These are phyloP conservation scores for Alternaria rosae DNA, from an alignment of 2,329 filamentous ascomycete genomes.

Conservation along the genomic window DNA sequence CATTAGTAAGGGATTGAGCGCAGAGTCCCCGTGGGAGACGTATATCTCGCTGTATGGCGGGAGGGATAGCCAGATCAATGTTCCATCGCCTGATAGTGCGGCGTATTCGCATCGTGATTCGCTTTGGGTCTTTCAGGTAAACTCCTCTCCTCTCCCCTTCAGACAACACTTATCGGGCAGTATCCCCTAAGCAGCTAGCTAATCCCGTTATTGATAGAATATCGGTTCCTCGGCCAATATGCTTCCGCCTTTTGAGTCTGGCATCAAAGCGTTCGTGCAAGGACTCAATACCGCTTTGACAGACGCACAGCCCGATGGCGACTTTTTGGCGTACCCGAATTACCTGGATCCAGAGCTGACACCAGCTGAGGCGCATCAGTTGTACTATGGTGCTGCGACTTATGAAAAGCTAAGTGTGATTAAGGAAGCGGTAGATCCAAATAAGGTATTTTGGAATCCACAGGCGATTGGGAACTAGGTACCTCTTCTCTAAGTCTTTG, in stretches of 20 bases:
- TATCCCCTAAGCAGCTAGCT: not conserved
- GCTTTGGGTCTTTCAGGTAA: slow-evolving; percentile 12
- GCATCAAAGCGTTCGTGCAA: slow-evolving; percentile 7
- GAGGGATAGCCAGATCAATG: slow-evolving; percentile 11
- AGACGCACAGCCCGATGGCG: slow-evolving; percentile 3
- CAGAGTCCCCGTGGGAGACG: not conserved
- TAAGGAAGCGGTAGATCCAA: not conserved
- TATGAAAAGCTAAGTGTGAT: slow-evolving; percentile 4
- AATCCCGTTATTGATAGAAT: not conserved
- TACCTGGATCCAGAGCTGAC: slow-evolving; percentile 11
- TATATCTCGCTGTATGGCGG: slow-evolving; percentile 9
- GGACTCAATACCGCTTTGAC: slow-evolving; percentile 7
- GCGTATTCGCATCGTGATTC: slow-evolving; percentile 8
- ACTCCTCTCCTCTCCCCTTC: not conserved
- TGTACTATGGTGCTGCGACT: slow-evolving; percentile 5
- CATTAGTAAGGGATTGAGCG: not conserved
- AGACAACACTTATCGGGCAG: not conserved
- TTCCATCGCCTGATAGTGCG: not conserved
- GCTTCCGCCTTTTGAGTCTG: slow-evolving; percentile 3
- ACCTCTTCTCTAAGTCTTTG: not conserved
- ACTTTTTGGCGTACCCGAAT: slow-evolving; percentile 12
- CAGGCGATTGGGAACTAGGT: slow-evolving; percentile 7
- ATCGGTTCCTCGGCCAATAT: slow-evolving; percentile 1
- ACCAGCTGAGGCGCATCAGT: slow-evolving; percentile 1
- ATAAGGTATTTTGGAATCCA: slow-evolving; percentile 8